phyloP scores from a whole-genome alignment of 192 early-diverging fungal genomes.

The Coemansia sp. region DNA sequence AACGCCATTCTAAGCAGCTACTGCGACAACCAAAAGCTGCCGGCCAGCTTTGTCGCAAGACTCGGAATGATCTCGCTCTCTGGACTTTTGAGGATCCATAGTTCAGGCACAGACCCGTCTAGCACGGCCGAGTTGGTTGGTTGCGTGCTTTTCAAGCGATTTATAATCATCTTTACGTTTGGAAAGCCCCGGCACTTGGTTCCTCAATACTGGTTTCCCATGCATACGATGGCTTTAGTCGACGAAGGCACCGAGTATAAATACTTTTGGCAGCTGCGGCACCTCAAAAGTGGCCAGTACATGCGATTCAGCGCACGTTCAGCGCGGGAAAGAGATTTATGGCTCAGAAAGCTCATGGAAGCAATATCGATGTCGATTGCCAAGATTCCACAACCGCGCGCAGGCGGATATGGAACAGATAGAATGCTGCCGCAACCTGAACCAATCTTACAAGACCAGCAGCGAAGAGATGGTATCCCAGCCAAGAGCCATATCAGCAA shows the following conservation, averaged over 20 bases:
- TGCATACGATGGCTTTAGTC: conserved; percentile 60
- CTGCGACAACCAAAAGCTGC: conserved; percentile 40
- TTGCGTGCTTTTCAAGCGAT: conserved; percentile 63
- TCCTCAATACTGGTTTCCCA: conserved; percentile 68
- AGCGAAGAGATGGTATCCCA: neutral
- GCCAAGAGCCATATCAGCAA: neutral
- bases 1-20: conserved; percentile 29
- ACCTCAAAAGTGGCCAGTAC: conserved; percentile 37
- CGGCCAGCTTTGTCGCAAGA: conserved; percentile 29
- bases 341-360: conserved; percentile 51
- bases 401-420: neutral
- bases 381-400: neutral
- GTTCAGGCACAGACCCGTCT: neutral
- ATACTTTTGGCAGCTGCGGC: conserved; percentile 38
- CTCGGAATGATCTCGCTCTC: conserved; percentile 44
- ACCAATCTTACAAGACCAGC: neutral
- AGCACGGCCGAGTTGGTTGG: conserved; percentile 38
- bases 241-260: conserved; percentile 39
- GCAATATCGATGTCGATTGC: conserved; percentile 43
- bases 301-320: conserved; percentile 62
- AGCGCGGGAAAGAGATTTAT: conserved; percentile 57
- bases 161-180: conserved; percentile 60
- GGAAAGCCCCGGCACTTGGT: conserved; percentile 55
- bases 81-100: conserved; percentile 31
- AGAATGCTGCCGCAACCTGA: neutral